Evolutionary conservation across 257 asterid species (phyloP), one percentile per base, ranked within the genome.

Genomic region (Ilex asprella): DNA sequence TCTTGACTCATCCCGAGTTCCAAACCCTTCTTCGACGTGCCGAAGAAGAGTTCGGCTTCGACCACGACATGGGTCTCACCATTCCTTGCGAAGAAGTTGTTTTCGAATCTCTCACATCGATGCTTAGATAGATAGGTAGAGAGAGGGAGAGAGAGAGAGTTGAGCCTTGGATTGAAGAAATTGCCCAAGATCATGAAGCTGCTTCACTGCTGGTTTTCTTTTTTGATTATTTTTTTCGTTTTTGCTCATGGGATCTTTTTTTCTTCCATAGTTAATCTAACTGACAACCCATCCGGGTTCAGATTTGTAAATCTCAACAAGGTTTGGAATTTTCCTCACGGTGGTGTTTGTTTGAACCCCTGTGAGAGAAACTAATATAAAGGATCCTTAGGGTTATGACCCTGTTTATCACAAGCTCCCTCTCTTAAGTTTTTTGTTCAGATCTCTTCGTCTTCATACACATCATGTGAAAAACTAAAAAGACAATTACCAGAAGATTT

Each of bases 41-140:
- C 0, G 91, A 81, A 12, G 91, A 84, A 31, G 87, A 81, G 59
- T 84, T 81, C 3, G 91, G 91, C 2, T 84, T 84, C 1, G 87
- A 78, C 76, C 82, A 84, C 7, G 80, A 76, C 12, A 81, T 72
- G 87, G 91, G 87, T 0, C 80, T 84, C 50, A 81, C 79, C 1
- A 58, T 84, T 65, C 91, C 87, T 9, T 84, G 91, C 31, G 78
- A 81, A 0, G 79, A 84, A 70, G 61, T 71, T 2, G 59, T 69
- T 67, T 84, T 84, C 15, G 55, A 76, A 67, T 78, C 83, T 58
- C 72, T 78, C 9, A 67, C 70, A 0, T 82, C 88, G 27, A 59
- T 70, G 67, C 59, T 76, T 16, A 69, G 74, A 59, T 79, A 68
- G 59, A 56, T 16, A 69, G 74, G 56, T 79, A 68, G 59, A 56